Evolutionary conservation across 495 filamentous ascomycete species (phyloP).

Genomic region (Penicillium lividum): DNA sequence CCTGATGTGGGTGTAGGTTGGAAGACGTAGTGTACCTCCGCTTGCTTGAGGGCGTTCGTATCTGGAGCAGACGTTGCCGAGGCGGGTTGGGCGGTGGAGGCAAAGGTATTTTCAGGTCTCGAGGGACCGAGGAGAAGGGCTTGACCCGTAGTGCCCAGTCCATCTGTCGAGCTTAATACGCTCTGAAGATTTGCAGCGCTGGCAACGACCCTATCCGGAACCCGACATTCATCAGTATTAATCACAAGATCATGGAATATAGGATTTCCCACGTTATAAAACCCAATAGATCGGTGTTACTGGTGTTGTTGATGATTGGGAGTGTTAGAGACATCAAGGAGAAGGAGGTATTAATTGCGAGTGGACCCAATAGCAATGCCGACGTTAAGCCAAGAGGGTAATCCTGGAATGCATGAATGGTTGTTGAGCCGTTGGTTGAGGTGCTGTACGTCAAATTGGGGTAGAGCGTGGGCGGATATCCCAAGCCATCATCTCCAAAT

Average conservation of each 20-base stretch:
- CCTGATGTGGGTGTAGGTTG: slow-evolving; percentile 35
- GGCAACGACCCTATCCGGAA: slow-evolving; percentile 57
- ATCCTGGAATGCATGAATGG: slow-evolving; percentile 37
- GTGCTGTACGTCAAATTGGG: slow-evolving; percentile 68
- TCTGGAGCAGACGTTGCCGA: slow-evolving; percentile 23
- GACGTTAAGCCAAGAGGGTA: slow-evolving; percentile 53
- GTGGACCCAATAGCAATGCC: slow-evolving; percentile 67
- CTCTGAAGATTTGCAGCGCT: slow-evolving; percentile 58
- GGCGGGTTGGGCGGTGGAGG: slow-evolving; percentile 26
- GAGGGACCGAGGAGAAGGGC: slow-evolving; percentile 68
- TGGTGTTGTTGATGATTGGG: slow-evolving; percentile 67
- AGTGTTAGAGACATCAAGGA: slow-evolving; percentile 80
- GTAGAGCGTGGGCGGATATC: slow-evolving; percentile 68
- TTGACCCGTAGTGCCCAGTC: slow-evolving; percentile 65
- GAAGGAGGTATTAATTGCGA: slow-evolving; percentile 64
- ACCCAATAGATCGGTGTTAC: slow-evolving; percentile 61
- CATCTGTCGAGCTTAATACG: slow-evolving; percentile 62
- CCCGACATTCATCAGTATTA: neutral
- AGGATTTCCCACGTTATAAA: slow-evolving; percentile 55
- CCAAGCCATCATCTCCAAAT: slow-evolving; percentile 59
- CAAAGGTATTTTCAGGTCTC: slow-evolving; percentile 65
- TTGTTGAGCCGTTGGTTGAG: slow-evolving; percentile 34
- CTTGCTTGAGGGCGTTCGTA: slow-evolving; percentile 17
- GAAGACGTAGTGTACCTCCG: slow-evolving; percentile 44
- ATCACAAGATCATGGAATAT: neutral